Evolutionary conservation across 2,329 filamentous ascomycete genomes (phyloP).

Genomic region (Botryotinia globosa): DNA sequence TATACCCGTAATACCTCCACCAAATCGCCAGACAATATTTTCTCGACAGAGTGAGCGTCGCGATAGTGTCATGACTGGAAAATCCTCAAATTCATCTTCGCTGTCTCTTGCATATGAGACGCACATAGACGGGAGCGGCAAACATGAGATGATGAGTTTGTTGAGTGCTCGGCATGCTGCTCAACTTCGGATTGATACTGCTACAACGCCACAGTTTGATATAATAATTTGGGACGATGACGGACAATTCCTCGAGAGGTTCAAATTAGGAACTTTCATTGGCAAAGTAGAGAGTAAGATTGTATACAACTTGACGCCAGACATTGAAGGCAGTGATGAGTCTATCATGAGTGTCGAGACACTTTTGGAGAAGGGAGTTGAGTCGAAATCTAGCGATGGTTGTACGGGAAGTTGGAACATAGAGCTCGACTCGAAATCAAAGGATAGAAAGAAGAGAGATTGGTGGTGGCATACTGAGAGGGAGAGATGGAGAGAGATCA

Average conservation of each 20-base stretch:
- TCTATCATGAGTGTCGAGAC: constrained; percentile 54
- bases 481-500: constrained; percentile 32
- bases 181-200: constrained; percentile 61
- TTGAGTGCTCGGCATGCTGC: constrained; percentile 58
- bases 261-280: constrained; percentile 58
- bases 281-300: constrained; percentile 59
- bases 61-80: constrained; percentile 14
- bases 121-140: constrained; percentile 17
- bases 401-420: constrained; percentile 30
- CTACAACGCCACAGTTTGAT: constrained; percentile 53
- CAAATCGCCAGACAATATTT: constrained; percentile 22
- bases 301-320: constrained; percentile 55
- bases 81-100: constrained; percentile 4
- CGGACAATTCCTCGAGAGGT: constrained; percentile 51
- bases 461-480: constrained; percentile 37
- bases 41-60: constrained; percentile 7
- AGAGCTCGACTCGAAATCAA: constrained; percentile 22
- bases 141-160: constrained; percentile 27
- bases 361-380: constrained; percentile 42
- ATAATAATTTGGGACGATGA: constrained; percentile 52
- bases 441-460: constrained; percentile 31
- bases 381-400: constrained; percentile 30
- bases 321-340: constrained; percentile 51
- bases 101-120: constrained; percentile 11
- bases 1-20: constrained; percentile 20